A percentile compares a stretch with the other conserved stretches of the same genome.
Conservation (phyloP, 2,329 filamentous ascomycete genomes). For the Pseudocercospora fuligena region DNA sequence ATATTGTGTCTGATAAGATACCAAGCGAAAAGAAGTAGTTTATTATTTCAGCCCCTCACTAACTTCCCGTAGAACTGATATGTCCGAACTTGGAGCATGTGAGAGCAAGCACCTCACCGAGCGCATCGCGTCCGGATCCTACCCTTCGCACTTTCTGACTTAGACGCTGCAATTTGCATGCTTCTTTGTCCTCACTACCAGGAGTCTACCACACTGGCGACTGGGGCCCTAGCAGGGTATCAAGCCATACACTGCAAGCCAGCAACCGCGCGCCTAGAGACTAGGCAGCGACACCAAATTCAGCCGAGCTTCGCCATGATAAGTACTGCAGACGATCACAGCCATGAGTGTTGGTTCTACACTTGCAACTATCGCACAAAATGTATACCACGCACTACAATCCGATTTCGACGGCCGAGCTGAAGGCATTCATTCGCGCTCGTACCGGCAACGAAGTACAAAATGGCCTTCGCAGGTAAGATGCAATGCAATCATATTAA, state of each 20-base stretch:
- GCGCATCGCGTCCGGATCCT: too few relatives aligned
- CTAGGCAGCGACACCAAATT: background rate
- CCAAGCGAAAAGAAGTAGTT: constrained; percentile 9
- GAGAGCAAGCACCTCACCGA: too few relatives aligned
- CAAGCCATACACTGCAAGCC: too few relatives aligned
- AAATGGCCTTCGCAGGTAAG: background rate
- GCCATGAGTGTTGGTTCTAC: background rate
- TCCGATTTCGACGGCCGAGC: background rate
- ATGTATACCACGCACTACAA: background rate
- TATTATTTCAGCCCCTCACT: background rate
- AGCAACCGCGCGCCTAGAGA: too few relatives aligned
- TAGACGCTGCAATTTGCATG: too few relatives aligned
- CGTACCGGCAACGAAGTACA: background rate
- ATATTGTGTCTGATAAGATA: background rate
- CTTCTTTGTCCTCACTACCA: too few relatives aligned
- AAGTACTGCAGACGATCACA: background rate
- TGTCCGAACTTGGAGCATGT: too few relatives aligned
- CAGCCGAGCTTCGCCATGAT: background rate
- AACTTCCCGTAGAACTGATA: too few relatives aligned
- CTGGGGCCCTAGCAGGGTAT: too few relatives aligned
- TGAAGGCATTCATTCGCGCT: background rate
- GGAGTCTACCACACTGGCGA: too few relatives aligned
- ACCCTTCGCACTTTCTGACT: too few relatives aligned
- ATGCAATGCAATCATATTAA: too few relatives aligned
- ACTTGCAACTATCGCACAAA: background rate